Conservation (phyloP, 768 basidiomycete species). For the Tricholoma furcatifolium region DNA sequence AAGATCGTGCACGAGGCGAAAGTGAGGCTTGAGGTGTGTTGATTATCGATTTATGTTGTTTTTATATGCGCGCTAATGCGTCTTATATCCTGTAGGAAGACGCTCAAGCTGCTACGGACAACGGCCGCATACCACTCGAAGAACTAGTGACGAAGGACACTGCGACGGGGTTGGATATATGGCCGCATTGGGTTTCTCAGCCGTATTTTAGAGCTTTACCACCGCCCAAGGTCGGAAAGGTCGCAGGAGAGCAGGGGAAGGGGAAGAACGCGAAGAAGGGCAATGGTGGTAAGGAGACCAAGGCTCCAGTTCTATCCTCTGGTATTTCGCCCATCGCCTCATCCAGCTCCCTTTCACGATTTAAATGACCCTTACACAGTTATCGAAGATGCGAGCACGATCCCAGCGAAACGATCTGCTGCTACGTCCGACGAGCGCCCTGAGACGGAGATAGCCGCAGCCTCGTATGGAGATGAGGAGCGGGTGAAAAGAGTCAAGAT, state of each 20-base stretch:
- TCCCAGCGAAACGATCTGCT: too few species aligned
- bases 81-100: slow-evolving; percentile 40
- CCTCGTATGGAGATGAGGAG: too few species aligned
- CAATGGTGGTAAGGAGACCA: too few species aligned
- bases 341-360: too few species aligned
- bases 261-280: background rate
- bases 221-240: background rate
- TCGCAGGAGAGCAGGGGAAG: background rate
- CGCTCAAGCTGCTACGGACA: slow-evolving; percentile 32
- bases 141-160: slow-evolving; percentile 40
- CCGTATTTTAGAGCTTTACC: slow-evolving; percentile 56
- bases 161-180: slow-evolving; percentile 44
- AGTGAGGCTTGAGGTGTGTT: slow-evolving; percentile 43
- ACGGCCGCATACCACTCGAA: slow-evolving; percentile 23
- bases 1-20: slow-evolving; percentile 62
- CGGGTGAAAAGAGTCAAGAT: too few species aligned
- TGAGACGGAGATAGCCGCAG: too few species aligned
- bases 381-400: too few species aligned
- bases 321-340: too few species aligned
- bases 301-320: too few species aligned
- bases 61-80: slow-evolving; percentile 4
- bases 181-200: slow-evolving; percentile 74
- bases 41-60: background rate
- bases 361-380: too few species aligned
- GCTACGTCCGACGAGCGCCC: too few species aligned